Conservation (phyloP, 208 protist genomes). For the Trypanosoma avium region DNA sequence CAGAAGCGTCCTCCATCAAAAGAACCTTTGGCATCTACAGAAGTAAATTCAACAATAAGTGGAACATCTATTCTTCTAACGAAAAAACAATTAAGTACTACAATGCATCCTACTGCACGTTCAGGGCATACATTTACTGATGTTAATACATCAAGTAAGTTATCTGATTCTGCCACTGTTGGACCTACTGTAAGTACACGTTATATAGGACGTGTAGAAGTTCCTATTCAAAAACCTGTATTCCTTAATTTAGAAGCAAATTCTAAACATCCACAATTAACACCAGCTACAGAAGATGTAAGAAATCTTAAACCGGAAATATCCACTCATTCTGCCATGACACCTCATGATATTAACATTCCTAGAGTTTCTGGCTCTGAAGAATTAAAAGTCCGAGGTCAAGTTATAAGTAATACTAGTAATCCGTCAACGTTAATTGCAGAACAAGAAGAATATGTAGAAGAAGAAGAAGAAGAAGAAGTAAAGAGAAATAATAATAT, state of each 20-base stretch:
- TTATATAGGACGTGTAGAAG: constrained; percentile 11
- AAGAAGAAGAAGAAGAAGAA: neutral
- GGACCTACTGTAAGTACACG: constrained; percentile 14
- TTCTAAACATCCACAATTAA: no score
- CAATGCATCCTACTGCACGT: neutral
- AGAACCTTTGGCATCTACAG: no score
- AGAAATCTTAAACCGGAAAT: no score
- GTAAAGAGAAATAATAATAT: neutral
- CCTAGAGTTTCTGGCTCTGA: neutral
- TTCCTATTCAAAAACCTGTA: constrained; percentile 1
- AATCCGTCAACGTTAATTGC: neutral
- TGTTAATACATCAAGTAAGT: no score
- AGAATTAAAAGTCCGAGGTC: neutral
- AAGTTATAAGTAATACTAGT: neutral
- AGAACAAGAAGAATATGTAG: constrained; percentile 13
- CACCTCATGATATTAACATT: neutral
- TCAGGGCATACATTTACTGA: no score
- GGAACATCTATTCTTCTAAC: no score
- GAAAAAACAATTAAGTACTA: neutral
- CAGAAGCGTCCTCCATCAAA: no score
- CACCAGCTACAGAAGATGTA: no score
- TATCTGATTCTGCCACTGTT: constrained; percentile 12
- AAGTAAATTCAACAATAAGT: no score
- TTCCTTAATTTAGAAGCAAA: constrained; percentile 7
- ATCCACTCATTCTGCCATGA: neutral